Base-by-base conservation (phyloP, 306 rosid species). In the Betula pendula region DNA sequence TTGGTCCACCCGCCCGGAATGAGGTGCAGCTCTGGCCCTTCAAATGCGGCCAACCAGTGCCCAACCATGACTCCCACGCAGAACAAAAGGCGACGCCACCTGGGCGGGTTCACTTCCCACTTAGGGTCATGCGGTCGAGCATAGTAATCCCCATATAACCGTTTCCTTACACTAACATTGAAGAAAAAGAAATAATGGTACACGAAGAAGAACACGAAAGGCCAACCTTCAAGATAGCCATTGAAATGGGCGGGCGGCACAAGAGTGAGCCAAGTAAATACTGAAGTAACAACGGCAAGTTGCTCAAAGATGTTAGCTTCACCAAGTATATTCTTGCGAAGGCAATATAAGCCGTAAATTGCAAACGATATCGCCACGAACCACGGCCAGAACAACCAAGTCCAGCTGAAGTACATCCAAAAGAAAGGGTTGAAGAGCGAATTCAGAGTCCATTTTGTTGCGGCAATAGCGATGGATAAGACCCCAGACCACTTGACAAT, bases 331-430 rank as follows among this genome's bases (percentile, higher is more conserved):
- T 95, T 93, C 82, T 88, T 95, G 29, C 85, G 77, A 77, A 87
- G 90, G 85, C 97, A 79, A 58, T 84, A 84, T 50, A 90, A 51
- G 60, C 98, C 98, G 59, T 89, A 95, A 69, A 80, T 75, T 35
- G 89, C 93, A 66, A 89, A 51, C 16, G 62, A 70, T 55, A 78
- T 17, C 65, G 97, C 97, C 58, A 85, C 77, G 71, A 82, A 44
- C 97, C 97, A 89, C 0, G 99, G 99, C 99, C 99, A 95, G 83
- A 92, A 95, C 82, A 90, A 16, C 97, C 98, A 95, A 56, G 86
- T 85, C 98, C 97, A 90, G 87, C 98, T 92, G 77, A 92, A 90
- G 82, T 95, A 95, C 97, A 92, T 92, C 97, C 98, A 95, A 81
- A 92, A 88, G 65, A 95, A 92, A 17, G 99, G 99, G 77, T 79